These are phyloP conservation scores for Colletotrichum sp. DNA, from an alignment of 2,329 filamentous ascomycete genomes.

Conservation along the genomic window DNA sequence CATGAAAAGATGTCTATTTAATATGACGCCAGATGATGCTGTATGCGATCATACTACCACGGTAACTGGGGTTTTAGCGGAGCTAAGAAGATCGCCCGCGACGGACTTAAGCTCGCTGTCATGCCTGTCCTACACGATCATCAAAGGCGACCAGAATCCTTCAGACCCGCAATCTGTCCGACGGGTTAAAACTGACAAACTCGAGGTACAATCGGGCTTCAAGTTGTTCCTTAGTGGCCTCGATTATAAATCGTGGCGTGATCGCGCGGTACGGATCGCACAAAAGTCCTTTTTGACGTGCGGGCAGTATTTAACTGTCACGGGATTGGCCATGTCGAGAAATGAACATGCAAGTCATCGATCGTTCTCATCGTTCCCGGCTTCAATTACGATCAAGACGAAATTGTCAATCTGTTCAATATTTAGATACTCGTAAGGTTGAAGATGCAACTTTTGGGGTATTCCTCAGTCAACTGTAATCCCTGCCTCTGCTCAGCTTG, in stretches of 20 bases:
- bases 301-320: rapidly evolving
- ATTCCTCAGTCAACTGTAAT: neutral
- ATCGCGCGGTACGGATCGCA: neutral
- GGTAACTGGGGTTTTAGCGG: neutral
- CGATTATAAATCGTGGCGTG: neutral
- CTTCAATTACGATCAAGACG: rapidly evolving
- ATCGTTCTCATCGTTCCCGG: rapidly evolving
- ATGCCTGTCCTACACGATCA: neutral
- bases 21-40: neutral
- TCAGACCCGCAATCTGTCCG: neutral
- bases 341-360: neutral
- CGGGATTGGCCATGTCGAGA: neutral
- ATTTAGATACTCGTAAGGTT: neutral
- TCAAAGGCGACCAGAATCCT: neutral
- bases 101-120: neutral
- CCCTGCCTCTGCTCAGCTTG: neutral
- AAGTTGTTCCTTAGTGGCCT: rapidly evolving
- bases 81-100: neutral
- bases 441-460: neutral
- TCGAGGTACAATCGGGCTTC: neutral
- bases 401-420: neutral
- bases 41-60: too few relatives aligned
- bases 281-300: neutral
- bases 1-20: neutral
- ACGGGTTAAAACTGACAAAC: neutral